phyloP scores from a whole-genome alignment of 192 early-diverging fungal species.

The Pecoramyces ruminantium region DNA sequence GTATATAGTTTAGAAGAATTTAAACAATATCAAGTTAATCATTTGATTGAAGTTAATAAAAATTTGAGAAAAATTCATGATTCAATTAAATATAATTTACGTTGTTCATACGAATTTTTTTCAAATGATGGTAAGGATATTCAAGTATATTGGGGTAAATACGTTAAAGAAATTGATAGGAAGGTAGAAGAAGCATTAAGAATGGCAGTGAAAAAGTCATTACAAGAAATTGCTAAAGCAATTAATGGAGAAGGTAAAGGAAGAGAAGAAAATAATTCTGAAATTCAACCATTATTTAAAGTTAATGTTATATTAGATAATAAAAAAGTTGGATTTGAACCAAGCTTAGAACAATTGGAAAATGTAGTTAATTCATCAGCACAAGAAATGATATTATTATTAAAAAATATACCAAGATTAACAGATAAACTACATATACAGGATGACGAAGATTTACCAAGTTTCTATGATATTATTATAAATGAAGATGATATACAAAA shows the following conservation, averaged over 20 bases:
- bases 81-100: conserved; percentile 11
- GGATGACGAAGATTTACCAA: conserved; percentile 4
- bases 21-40: conserved; percentile 21
- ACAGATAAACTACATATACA: conserved; percentile 11
- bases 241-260: conserved; percentile 48
- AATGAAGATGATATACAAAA: conserved; percentile 44
- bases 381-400: conserved; percentile 36
- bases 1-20: conserved; percentile 42
- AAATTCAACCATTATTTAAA: conserved; percentile 45
- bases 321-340: conserved; percentile 42
- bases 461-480: conserved; percentile 31
- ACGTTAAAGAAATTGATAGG: conserved; percentile 31
- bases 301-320: conserved; percentile 40
- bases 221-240: conserved; percentile 37
- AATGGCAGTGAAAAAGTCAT: conserved; percentile 24
- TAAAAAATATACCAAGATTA: conserved; percentile 27
- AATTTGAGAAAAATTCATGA: conserved; percentile 23
- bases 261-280: conserved; percentile 19
- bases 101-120: conserved; percentile 15
- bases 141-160: conserved; percentile 29
- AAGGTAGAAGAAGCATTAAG: conserved; percentile 34
- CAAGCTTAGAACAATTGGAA: conserved; percentile 26
- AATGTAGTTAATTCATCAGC: conserved; percentile 30
- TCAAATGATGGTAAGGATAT: conserved; percentile 38
- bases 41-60: conserved; percentile 14